These are phyloP conservation scores for Colletotrichum aenigma DNA, from an alignment of 2,329 filamentous ascomycete genomes.

Conservation along the genomic window DNA sequence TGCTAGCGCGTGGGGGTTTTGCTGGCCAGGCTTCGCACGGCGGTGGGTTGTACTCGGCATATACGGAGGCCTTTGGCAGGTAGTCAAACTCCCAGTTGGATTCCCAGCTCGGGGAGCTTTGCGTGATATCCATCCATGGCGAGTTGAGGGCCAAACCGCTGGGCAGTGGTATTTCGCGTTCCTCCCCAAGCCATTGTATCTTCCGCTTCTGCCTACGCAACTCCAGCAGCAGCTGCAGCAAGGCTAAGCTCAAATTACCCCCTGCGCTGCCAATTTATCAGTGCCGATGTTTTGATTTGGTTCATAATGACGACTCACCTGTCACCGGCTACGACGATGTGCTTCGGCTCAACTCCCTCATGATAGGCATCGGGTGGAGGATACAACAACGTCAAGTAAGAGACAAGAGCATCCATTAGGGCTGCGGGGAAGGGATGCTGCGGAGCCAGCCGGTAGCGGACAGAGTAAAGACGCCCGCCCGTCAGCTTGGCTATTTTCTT, in stretches of 20 bases:
- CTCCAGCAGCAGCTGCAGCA: constrained; percentile 73
- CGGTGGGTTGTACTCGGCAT: constrained; percentile 29
- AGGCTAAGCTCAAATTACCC: constrained; percentile 69
- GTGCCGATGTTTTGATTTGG: neutral
- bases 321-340: constrained; percentile 77
- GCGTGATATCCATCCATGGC: constrained; percentile 75
- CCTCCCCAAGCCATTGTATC: constrained; percentile 64
- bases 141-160: constrained; percentile 67
- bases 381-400: constrained; percentile 75
- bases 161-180: constrained; percentile 67
- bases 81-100: constrained; percentile 65
- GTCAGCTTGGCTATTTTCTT: constrained; percentile 69
- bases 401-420: constrained; percentile 72
- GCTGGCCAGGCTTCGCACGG: constrained; percentile 64
- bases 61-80: constrained; percentile 52
- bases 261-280: constrained; percentile 60
- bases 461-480: constrained; percentile 71
- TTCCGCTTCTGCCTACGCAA: constrained; percentile 51
- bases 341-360: constrained; percentile 62
- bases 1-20: constrained; percentile 52
- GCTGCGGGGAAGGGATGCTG: constrained; percentile 77
- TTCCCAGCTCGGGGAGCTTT: constrained; percentile 62
- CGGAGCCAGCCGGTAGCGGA: constrained; percentile 77
- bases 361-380: constrained; percentile 73
- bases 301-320: constrained; percentile 42